Base-by-base conservation (phyloP, 495 filamentous ascomycete species). In the Hypoxylon lenormandii region DNA sequence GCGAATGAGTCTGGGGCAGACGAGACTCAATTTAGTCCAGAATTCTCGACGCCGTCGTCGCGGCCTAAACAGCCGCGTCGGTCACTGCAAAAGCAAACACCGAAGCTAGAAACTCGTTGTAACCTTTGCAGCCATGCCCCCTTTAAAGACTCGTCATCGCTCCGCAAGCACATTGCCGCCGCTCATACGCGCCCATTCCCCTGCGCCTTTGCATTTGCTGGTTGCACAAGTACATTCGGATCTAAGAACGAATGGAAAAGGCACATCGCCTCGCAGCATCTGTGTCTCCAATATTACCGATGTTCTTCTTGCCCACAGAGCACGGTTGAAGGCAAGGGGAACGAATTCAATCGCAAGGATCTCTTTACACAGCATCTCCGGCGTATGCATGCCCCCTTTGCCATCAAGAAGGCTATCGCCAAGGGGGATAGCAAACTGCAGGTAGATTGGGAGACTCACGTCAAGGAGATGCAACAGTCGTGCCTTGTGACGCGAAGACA, bases 181-280 rank as follows among this genome's bases (percentile, higher is more conserved):
- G 84, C 86, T 23, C 83, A 88, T 55, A 87, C 84, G 1, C 86
- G 92, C 6, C 88, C 90, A 0, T 98, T 97, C 73, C 84, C 88
- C 8, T 98, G 95, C 76, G 91, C 90, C 38, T 95, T 97, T 76
- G 84, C 86, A 11, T 88, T 87, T 55, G 96, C 94, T 61, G 91
- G 89, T n/a, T 98, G 95, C 75, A 76, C 76, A 5, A 92, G 91
- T 69, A 93, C 88, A 0, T 97, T 98, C 73, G 89, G 88, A 8
- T 93, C 91, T 36, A 98, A 98, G 75, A 98, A 97, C 72, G 95
- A 98, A 75, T 98, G 94, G 94, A 84, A 97, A 76, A 88, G 95
- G 0, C 95, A 98, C 77, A 90, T 97, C 64, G 85, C 86, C 23
- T 94, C 92, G 2, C 91, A 97, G 70, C 95, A 98, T 75, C 81